Percentiles rank a stretch among this genome's conserved stretches.
These are phyloP conservation scores for Coemansia sp. DNA, from an alignment of 371 early-diverging fungal species.

Conservation along the genomic window DNA sequence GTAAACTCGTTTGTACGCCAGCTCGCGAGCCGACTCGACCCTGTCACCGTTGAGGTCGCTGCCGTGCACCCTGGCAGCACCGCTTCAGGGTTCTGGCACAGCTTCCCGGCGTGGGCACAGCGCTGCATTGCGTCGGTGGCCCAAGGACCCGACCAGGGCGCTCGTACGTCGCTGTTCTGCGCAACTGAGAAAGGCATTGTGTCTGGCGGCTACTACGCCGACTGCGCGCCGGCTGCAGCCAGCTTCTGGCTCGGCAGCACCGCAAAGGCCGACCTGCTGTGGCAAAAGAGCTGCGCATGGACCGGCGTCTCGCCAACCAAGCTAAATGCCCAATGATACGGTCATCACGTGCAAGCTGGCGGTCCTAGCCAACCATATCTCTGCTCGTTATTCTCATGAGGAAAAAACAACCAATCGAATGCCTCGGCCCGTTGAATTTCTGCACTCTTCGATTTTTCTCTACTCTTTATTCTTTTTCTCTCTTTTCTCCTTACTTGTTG, in stretches of 20 bases:
- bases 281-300: conserved; percentile 49
- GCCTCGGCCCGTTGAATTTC: conserved; percentile 11
- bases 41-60: conserved; percentile 8
- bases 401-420: conserved; percentile 17
- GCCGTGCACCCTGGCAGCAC: conserved; percentile 52
- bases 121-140: conserved; percentile 36
- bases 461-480: conserved; percentile 6
- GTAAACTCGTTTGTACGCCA: conserved; percentile 48
- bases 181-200: conserved; percentile 38
- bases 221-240: conserved; percentile 35
- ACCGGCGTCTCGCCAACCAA: conserved; percentile 32
- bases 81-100: conserved; percentile 45
- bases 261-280: conserved; percentile 30
- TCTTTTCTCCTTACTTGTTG: background rate
- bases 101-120: conserved; percentile 48
- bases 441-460: conserved; percentile 27
- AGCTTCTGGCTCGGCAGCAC: conserved; percentile 38
- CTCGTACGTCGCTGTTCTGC: conserved; percentile 46
- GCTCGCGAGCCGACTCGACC: conserved; percentile 23
- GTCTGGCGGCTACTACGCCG: conserved; percentile 49
- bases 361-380: background rate
- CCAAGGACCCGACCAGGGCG: conserved; percentile 40
- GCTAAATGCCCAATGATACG: background rate
- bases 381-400: background rate
- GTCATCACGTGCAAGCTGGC: background rate